phyloP scores from a whole-genome alignment of 768 basidiomycete species.

The Lenzites betulinus region DNA sequence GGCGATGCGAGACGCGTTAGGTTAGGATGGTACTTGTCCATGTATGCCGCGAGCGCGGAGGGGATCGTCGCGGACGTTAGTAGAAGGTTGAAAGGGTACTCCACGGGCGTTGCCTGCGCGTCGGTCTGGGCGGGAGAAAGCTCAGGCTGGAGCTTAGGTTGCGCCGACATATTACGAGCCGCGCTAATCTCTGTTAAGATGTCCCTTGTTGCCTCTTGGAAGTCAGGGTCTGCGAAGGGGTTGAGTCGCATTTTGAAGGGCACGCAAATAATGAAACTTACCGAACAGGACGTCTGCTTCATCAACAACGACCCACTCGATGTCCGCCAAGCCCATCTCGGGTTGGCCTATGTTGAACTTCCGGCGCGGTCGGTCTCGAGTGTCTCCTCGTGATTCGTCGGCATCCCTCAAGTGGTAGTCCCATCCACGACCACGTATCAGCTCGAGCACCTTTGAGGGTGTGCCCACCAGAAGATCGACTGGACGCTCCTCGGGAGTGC shows the following conservation, averaged over 20 bases:
- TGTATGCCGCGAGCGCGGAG: conserved; percentile 64
- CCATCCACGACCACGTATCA: conserved; percentile 58
- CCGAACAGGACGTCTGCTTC: conserved; percentile 92
- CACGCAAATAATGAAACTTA: conserved; percentile 33
- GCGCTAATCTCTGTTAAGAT: conserved; percentile 71
- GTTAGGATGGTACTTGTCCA: conserved; percentile 60
- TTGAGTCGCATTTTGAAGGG: background rate
- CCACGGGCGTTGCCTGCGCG: conserved; percentile 32
- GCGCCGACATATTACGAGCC: conserved; percentile 55
- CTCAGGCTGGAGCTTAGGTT: conserved; percentile 25
- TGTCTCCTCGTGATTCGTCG: conserved; percentile 26
- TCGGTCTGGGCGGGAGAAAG: conserved; percentile 11
- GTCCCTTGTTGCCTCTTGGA: conserved; percentile 68
- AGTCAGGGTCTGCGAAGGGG: conserved; percentile 69
- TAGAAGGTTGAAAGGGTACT: conserved; percentile 79
- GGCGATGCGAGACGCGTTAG: conserved; percentile 80
- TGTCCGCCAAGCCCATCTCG: conserved; percentile 61
- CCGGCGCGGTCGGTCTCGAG: conserved; percentile 28
- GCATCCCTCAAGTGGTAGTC: conserved; percentile 38
- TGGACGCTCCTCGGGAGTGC: conserved; percentile 21
- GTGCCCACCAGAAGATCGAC: conserved; percentile 69
- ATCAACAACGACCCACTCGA: conserved; percentile 91
- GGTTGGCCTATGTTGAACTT: conserved; percentile 49
- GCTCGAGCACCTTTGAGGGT: conserved; percentile 62
- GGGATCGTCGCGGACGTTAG: conserved; percentile 90